These are phyloP conservation scores for Chlorella ohadii DNA, from an alignment of 139 green algal genomes.

Conservation along the genomic window DNA sequence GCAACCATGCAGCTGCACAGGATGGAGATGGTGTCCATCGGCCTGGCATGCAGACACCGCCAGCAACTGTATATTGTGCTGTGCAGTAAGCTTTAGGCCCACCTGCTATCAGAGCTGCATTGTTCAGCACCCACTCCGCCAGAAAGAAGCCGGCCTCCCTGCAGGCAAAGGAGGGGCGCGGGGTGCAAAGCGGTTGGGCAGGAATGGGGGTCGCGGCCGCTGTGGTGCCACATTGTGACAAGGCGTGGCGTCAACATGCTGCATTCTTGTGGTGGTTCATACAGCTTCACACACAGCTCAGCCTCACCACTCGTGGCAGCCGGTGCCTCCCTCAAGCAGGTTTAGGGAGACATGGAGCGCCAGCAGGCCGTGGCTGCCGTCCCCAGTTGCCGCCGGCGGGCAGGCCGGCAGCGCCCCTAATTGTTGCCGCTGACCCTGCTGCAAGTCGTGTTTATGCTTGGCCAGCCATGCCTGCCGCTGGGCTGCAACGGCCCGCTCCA, in stretches of 20 bases:
- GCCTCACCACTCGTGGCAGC: constrained; percentile 56
- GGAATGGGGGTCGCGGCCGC: too few species aligned
- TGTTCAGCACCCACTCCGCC: constrained; percentile 69
- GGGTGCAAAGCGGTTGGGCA: too few species aligned
- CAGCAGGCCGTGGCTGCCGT: constrained; percentile 39
- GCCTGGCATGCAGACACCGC: too few species aligned
- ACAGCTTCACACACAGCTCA: background rate
- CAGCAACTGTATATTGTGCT: too few species aligned
- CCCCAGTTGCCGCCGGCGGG: background rate
- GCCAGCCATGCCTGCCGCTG: too few species aligned
- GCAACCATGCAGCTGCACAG: too few species aligned
- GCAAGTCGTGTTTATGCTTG: background rate
- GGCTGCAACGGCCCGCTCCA: background rate
- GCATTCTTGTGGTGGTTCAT: too few species aligned
- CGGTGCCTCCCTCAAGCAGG: constrained; percentile 76
- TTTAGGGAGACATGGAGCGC: constrained; percentile 60
- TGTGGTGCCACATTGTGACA: too few species aligned
- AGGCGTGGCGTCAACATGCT: too few species aligned
- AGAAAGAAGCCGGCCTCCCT: constrained; percentile 77
- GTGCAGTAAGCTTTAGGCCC: background rate
- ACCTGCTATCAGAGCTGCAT: constrained; percentile 64
- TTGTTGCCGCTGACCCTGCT: background rate
- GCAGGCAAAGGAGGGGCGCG: too few species aligned
- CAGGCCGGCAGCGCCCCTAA: too few species aligned
- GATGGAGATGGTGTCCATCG: too few species aligned